Conservation (phyloP, 108 stramenopile genomes). For the Schizochytrium sp. region DNA sequence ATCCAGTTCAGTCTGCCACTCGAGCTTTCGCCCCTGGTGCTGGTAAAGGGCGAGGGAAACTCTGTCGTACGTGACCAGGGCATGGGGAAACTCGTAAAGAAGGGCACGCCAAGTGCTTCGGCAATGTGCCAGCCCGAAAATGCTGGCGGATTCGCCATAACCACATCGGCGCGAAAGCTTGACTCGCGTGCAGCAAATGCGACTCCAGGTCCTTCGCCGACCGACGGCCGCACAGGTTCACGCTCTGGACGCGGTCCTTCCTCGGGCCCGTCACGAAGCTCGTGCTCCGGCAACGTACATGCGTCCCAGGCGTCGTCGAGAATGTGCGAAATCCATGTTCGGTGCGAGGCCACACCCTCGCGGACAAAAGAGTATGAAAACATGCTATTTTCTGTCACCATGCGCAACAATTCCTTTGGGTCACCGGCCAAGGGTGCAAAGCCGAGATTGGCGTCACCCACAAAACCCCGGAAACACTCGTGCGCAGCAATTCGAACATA, state of each 20-base stretch:
- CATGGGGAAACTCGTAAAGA: conserved; percentile 14
- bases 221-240: background rate
- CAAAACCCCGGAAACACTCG: background rate
- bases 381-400: conserved; percentile 14
- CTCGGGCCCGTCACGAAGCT: background rate
- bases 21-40: background rate
- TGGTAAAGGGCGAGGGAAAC: background rate
- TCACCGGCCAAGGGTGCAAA: background rate
- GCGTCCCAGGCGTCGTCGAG: conserved; percentile 10
- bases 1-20: background rate
- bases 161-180: background rate
- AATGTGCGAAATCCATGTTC: background rate
- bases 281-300: conserved; percentile 1
- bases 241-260: background rate
- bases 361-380: background rate
- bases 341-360: background rate
- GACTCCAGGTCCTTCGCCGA: background rate
- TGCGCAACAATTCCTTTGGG: background rate
- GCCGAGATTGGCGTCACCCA: background rate
- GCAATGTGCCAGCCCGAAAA: conserved; percentile 15
- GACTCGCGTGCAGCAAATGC: background rate
- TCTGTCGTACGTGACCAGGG: background rate
- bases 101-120: background rate
- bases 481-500: background rate
- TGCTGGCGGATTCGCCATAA: background rate